phyloP scores from a whole-genome alignment of 768 basidiomycete species.

The Heimioporus sp. region DNA sequence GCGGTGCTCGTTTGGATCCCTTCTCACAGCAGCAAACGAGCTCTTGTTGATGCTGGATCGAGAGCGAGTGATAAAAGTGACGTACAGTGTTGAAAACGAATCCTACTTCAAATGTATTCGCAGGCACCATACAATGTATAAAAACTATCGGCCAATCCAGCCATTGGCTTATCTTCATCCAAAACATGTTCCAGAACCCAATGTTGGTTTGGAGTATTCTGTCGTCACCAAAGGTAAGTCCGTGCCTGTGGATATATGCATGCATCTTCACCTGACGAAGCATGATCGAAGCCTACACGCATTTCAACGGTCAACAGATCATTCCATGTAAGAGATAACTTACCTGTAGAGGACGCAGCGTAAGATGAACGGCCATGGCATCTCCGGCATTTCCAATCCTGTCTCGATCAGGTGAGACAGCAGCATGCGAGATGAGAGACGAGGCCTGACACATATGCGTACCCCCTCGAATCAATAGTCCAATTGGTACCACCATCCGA shows the following conservation, averaged over 20 bases:
- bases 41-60: no score
- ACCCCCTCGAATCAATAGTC: constrained; percentile 1
- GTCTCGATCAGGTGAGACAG: neutral
- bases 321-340: neutral
- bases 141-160: neutral
- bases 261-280: neutral
- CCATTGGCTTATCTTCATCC: neutral
- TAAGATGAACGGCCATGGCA: constrained; percentile 3
- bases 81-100: no score
- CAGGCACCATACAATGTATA: neutral
- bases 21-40: no score
- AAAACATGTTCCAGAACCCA: constrained; percentile 5
- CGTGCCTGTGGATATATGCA: neutral
- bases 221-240: no score
- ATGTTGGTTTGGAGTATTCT: constrained; percentile 2
- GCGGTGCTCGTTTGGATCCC: no score
- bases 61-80: no score
- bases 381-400: constrained; percentile 1
- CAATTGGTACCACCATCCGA: neutral
- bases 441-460: neutral
- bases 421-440: neutral
- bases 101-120: neutral
- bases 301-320: neutral
- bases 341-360: neutral
- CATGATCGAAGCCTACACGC: neutral